These are phyloP conservation scores for Lablab purpureus DNA, from an alignment of 306 rosid species.

Conservation along the genomic window DNA sequence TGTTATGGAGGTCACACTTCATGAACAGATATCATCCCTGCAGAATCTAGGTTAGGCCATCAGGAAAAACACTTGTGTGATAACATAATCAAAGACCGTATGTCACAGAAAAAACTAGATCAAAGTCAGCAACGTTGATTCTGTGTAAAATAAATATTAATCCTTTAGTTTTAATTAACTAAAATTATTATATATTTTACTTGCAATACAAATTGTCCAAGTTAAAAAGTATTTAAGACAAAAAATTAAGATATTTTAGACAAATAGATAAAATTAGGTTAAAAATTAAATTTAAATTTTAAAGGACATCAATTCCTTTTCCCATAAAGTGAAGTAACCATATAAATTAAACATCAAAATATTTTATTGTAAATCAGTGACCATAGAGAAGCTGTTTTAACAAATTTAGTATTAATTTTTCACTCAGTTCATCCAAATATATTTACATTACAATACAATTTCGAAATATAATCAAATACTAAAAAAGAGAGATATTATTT, in stretches of 20 bases:
- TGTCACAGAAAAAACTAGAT: background rate
- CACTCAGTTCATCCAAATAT: background rate
- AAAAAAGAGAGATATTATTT: background rate
- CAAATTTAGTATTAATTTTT: background rate
- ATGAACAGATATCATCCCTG: constrained; percentile 2
- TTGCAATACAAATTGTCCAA: background rate
- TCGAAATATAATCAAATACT: background rate
- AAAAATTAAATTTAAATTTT: background rate
- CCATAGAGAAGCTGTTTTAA: background rate
- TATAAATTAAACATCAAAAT: background rate
- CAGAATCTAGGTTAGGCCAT: constrained; percentile 37
- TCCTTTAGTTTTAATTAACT: too few species aligned
- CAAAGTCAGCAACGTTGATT: background rate
- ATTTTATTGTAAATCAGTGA: background rate
- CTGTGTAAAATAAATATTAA: too few species aligned
- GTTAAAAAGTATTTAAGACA: too few species aligned
- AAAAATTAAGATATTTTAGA: too few species aligned
- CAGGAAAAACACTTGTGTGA: constrained; percentile 17
- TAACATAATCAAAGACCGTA: background rate
- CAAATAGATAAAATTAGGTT: background rate
- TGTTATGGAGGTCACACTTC: constrained; percentile 21
- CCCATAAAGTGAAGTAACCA: background rate
- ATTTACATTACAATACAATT: background rate
- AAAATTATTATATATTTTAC: too few species aligned
- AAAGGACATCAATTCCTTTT: background rate